A percentile compares a stretch with the other conserved stretches of the same genome.
phyloP scores from a whole-genome alignment of 768 basidiomycete species.

The Thelephora aurantiotincta region DNA sequence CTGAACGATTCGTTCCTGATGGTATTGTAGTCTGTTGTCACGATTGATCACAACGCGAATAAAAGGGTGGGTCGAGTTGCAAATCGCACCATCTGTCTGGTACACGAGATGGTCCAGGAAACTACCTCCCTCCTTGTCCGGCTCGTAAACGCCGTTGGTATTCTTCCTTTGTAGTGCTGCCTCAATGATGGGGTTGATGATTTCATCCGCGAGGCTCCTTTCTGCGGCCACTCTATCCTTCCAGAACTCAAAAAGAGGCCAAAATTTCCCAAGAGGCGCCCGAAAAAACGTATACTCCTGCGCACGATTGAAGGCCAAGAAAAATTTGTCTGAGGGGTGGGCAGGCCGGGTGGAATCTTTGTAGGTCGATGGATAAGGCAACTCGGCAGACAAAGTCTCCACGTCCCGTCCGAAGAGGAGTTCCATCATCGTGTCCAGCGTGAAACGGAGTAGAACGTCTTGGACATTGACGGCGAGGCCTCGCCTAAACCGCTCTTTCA shows the following conservation, averaged over 20 bases:
- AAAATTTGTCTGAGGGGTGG: slow-evolving; percentile 8
- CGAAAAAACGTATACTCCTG: slow-evolving; percentile 30
- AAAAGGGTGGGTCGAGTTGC: not conserved
- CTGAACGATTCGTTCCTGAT: slow-evolving; percentile 15
- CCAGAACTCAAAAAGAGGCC: slow-evolving; percentile 39
- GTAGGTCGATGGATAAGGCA: slow-evolving; percentile 30
- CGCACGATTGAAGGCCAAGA: slow-evolving; percentile 15
- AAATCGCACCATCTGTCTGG: slow-evolving; percentile 6
- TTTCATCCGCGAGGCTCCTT: slow-evolving; percentile 40
- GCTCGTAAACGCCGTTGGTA: not conserved
- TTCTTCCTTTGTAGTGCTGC: slow-evolving; percentile 33
- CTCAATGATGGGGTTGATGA: slow-evolving; percentile 29
- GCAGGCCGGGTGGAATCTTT: slow-evolving; percentile 10
- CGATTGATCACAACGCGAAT: not conserved
- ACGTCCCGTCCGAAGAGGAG: slow-evolving; percentile 52
- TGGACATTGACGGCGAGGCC: slow-evolving; percentile 49
- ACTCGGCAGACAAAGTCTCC: slow-evolving; percentile 31
- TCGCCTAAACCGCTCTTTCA: slow-evolving; percentile 32
- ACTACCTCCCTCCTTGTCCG: slow-evolving; percentile 4
- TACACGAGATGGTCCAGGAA: slow-evolving; percentile 7
- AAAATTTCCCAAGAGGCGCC: slow-evolving; percentile 30
- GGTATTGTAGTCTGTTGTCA: not conserved
- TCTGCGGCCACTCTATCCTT: slow-evolving; percentile 29
- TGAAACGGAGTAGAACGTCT: slow-evolving; percentile 49
- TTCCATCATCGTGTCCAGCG: slow-evolving; percentile 52